phyloP scores from a whole-genome alignment of 176 grass and related monocot species.

The Oryza glumipatula region DNA sequence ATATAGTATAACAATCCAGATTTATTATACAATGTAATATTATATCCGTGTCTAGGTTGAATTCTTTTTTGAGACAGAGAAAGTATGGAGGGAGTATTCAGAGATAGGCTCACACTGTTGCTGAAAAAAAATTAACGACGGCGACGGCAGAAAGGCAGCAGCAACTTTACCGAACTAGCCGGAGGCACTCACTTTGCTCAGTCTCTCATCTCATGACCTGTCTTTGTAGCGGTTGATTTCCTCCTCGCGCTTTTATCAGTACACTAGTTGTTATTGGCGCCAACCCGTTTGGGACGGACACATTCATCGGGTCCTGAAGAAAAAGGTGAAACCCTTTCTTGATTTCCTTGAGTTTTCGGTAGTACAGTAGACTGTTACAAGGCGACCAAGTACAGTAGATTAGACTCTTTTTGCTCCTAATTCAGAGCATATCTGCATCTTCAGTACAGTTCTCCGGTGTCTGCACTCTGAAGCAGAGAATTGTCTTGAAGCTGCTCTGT shows the following conservation, averaged over 20 bases:
- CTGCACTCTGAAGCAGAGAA: neutral
- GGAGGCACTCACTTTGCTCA: neutral
- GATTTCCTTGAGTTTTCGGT: neutral
- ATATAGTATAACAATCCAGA: no score
- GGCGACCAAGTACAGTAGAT: neutral
- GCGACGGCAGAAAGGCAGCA: neutral
- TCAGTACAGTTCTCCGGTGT: neutral
- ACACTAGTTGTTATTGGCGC: neutral
- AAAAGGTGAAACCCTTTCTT: neutral
- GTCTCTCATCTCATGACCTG: neutral
- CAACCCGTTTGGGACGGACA: neutral
- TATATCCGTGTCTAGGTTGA: no score
- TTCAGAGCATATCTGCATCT: neutral
- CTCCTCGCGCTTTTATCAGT: neutral
- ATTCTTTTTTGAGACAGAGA: no score
- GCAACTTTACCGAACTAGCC: neutral
- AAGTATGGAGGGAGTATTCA: neutral
- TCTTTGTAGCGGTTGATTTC: conserved; percentile 4
- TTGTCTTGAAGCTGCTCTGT: neutral
- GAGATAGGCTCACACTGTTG: neutral
- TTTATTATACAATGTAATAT: no score
- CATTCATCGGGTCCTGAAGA: neutral
- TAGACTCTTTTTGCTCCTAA: neutral
- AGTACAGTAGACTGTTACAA: neutral
- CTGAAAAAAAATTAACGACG: neutral